phyloP scores from a whole-genome alignment of 768 basidiomycete genomes.

The Calvatia gigantea region DNA sequence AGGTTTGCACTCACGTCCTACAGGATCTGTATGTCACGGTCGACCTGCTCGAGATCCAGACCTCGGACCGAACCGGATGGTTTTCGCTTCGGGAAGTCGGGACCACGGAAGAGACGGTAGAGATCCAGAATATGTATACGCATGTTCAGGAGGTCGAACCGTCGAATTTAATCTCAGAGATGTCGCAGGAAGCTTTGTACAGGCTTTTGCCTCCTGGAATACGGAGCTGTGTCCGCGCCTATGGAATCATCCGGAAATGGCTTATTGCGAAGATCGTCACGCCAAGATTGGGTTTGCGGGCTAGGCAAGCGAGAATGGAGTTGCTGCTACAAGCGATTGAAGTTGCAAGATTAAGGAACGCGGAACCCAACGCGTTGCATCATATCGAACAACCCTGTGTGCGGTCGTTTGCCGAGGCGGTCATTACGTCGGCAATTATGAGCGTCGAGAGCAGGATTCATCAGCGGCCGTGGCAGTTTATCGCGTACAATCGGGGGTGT shows the following conservation, averaged over 20 bases:
- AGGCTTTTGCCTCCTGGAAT: conserved; percentile 72
- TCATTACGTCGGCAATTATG: conserved; percentile 69
- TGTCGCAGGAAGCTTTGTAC: conserved; percentile 66
- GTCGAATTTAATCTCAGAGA: conserved; percentile 67
- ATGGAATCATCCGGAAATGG: conserved; percentile 78
- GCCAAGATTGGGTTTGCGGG: conserved; percentile 57
- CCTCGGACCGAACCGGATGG: conserved; percentile 78
- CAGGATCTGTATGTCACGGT: conserved; percentile 77
- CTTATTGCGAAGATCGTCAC: conserved; percentile 65
- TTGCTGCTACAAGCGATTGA: conserved; percentile 69
- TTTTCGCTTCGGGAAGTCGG: conserved; percentile 57
- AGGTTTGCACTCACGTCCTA: not conserved
- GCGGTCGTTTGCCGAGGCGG: conserved; percentile 79
- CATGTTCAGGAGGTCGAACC: conserved; percentile 72
- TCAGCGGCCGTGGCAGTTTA: conserved; percentile 72
- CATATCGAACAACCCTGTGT: conserved; percentile 58
- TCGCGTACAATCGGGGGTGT: conserved; percentile 60
- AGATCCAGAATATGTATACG: conserved; percentile 76
- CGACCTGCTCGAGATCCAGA: conserved; percentile 80
- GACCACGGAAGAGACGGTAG: conserved; percentile 56
- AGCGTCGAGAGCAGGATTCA: conserved; percentile 80
- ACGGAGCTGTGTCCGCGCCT: conserved; percentile 74
- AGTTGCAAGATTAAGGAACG: conserved; percentile 60
- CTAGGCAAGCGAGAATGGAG: conserved; percentile 72
- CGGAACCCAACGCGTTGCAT: conserved; percentile 32